A percentile compares a stretch with the other conserved stretches of the same genome.
phyloP scores from a whole-genome alignment of 2,329 filamentous ascomycete species.

The Rhynchosporium agropyri region DNA sequence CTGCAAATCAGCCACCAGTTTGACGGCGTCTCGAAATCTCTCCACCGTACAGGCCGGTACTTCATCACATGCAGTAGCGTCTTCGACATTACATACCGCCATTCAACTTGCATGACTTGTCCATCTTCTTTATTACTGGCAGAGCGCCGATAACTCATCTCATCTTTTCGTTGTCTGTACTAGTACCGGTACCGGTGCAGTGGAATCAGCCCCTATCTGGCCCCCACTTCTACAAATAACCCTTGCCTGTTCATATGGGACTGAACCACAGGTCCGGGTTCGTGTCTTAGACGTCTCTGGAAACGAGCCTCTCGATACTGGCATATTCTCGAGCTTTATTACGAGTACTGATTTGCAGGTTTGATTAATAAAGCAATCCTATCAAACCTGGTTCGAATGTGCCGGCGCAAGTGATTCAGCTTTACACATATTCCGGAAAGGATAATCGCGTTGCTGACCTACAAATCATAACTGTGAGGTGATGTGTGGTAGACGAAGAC shows the following conservation, averaged over 20 bases:
- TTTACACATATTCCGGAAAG: neutral
- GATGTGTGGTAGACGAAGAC: neutral
- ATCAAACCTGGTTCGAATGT: neutral
- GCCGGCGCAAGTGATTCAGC: conserved; percentile 8
- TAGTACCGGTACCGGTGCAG: neutral
- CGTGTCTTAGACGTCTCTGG: neutral
- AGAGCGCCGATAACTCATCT: neutral
- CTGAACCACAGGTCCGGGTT: conserved; percentile 6
- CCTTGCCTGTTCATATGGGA: neutral
- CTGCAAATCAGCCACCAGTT: conserved; percentile 6
- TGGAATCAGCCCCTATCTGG: neutral
- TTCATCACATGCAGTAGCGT: neutral
- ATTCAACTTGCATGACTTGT: neutral
- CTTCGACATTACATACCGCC: conserved; percentile 4
- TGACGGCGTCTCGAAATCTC: neutral
- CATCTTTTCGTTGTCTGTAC: neutral
- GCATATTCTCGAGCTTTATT: too few species aligned
- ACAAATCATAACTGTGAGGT: neutral
- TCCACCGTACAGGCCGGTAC: neutral
- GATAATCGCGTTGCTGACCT: too few species aligned
- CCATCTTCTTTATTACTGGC: neutral
- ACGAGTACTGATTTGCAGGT: neutral
- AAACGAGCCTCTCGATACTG: neutral
- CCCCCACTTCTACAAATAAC: neutral
- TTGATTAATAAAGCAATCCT: neutral